Evolutionary conservation across 1,139 yeast species (phyloP).

Genomic region (Taiozyma sp.): DNA sequence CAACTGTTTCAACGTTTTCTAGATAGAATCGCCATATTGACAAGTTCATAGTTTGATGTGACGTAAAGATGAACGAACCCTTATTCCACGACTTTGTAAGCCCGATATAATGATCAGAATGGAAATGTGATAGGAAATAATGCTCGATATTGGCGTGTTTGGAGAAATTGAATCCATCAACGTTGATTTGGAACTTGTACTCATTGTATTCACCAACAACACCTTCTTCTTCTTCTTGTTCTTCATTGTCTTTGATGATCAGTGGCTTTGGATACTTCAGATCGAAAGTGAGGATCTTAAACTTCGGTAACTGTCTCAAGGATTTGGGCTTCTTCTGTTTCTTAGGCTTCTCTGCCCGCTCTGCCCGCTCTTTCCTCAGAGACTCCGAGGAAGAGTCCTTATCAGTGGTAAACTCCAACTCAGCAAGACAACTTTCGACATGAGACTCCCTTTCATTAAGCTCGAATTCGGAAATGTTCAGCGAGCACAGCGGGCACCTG

Average conservation of each 20-base stretch:
- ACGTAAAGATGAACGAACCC: slow-evolving; percentile 58
- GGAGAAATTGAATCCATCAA: slow-evolving; percentile 64
- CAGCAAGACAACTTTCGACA: slow-evolving; percentile 47
- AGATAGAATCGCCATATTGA: slow-evolving; percentile 3
- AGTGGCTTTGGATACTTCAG: neutral
- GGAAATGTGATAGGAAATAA: slow-evolving; percentile 79
- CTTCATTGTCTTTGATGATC: neutral
- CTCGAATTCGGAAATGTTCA: slow-evolving; percentile 31
- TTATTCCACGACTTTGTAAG: slow-evolving; percentile 71
- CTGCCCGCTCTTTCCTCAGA: neutral
- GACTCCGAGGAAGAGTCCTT: neutral
- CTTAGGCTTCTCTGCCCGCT: slow-evolving; percentile 7
- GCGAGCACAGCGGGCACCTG: slow-evolving; percentile 47
- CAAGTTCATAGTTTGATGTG: slow-evolving; percentile 49
- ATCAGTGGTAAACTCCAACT: slow-evolving; percentile 4
- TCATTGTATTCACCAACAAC: slow-evolving; percentile 9
- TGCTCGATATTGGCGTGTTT: slow-evolving; percentile 27
- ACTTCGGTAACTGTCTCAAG: neutral
- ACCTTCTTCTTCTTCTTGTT: slow-evolving; percentile 1
- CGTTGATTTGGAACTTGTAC: slow-evolving; percentile 39
- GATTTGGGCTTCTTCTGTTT: neutral
- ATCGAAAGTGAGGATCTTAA: neutral
- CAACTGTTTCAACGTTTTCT: neutral
- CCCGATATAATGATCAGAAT: slow-evolving; percentile 92
- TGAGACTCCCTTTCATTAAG: slow-evolving; percentile 48